Base-by-base conservation (phyloP, 2,329 filamentous ascomycete species). In the Colletotrichum musicola region DNA sequence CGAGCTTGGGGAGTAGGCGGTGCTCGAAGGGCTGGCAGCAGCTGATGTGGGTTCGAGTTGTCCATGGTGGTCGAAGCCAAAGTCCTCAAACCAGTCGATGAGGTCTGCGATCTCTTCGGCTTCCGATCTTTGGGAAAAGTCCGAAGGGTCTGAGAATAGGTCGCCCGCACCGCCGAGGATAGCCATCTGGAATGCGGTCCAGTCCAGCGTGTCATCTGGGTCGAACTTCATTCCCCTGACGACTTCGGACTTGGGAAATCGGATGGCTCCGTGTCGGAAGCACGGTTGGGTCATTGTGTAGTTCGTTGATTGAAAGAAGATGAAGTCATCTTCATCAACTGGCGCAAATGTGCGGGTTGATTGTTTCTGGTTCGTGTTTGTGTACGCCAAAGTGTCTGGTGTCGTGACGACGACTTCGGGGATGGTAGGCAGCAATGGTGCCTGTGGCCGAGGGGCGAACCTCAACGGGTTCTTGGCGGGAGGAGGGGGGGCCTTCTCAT, bases 151-250 rank as follows among this genome's bases (percentile, higher is more conserved):
- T 18, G 78, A 78, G 59, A 82, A 80, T 51, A 86, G 80, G 71
- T 88, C 86, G 35, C 85, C 86, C 2, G 85, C 85, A 5, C 86
- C 86, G 49, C 88, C 88, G 0, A 87, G 78, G 57, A 90, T 89
- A 16, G 89, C 88, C 83, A 90, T 89, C 76, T 91, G 88, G 74
- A 90, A 90, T 4, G 88, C 88, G 6, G 85, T 88, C 88, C 88
- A 90, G 79, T 91, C 88, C 4, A 90, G 76, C 9, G 81, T 83
- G 55, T 86, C 85, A 58, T 88, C 86, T 35, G 80, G 79, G 20
- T 76, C 77, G 7, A 81, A 77, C 66, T 79, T 81, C 64, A 77
- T 71, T 25, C 79, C 77, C 10, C 73, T 78, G 22, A 76, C 72
- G 7, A 82, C 73, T 57, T 86, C 83, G 3, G 80, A 76, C 72